Percentiles rank a stretch among this genome's conserved stretches.
These are phyloP conservation scores for Euphorbia schlechtendalii DNA, from an alignment of 441 rosid genomes.

Conservation along the genomic window DNA sequence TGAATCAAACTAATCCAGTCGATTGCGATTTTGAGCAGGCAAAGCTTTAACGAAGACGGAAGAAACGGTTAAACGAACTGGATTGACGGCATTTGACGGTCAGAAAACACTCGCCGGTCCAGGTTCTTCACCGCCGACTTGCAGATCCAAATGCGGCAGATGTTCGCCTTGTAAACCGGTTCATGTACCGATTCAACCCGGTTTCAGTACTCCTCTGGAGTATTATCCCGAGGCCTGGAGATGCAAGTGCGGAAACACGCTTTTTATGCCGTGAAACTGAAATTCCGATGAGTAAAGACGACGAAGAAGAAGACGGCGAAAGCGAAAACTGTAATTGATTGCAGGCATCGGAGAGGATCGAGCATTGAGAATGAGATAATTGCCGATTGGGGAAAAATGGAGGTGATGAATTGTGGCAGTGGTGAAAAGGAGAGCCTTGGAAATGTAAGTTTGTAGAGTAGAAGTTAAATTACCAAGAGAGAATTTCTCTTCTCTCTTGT, in stretches of 20 bases:
- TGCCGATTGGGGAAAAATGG: conserved; percentile 13
- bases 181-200: conserved; percentile 74
- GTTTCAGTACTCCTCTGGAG: conserved; percentile 52
- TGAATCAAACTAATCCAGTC: background rate
- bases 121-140: conserved; percentile 79
- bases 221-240: conserved; percentile 98
- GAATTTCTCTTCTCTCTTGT: conserved; percentile 13
- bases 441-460: conserved; percentile 33
- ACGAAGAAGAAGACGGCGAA: background rate
- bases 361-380: background rate
- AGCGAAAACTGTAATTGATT: too few species aligned
- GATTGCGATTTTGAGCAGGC: conserved; percentile 28
- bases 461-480: conserved; percentile 31
- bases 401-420: conserved; percentile 24
- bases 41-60: conserved; percentile 23
- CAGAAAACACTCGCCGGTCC: conserved; percentile 46
- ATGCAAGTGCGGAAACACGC: conserved; percentile 73
- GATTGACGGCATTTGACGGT: conserved; percentile 17
- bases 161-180: conserved; percentile 81
- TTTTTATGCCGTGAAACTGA: conserved; percentile 49
- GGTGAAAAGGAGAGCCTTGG: conserved; percentile 29
- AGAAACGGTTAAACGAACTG: conserved; percentile 19
- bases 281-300: background rate
- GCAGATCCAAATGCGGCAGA: conserved; percentile 69
- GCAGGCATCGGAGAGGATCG: background rate